Base-by-base conservation (phyloP, 257 asterid genomes). In the Rhazya stricta region DNA sequence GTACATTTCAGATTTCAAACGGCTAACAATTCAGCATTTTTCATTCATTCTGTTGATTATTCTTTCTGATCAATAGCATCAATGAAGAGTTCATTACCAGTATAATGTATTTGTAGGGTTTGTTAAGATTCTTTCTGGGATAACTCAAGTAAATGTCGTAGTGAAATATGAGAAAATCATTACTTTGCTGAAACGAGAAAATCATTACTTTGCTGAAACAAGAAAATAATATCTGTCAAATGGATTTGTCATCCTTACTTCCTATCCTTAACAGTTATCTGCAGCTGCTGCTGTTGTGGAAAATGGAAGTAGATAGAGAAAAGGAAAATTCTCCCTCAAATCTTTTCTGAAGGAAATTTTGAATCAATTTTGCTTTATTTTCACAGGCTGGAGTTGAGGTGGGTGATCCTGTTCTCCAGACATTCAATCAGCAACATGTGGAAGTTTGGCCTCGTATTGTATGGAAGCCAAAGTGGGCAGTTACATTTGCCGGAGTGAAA, bases 391-490 rank as follows among this genome's bases (percentile, higher is more conserved):
- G 98, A 77, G 93, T 91, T 83, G 85, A 88, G 81, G 79, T 95
- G 74, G 96, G 80, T 27, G 91, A 92, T 76, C 98, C 98, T 54
- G 75, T 83, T 76, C 83, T 80, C 57, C 82, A 78, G 30, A 85
- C 82, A 75, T 92, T 87, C 82, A 95, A 95, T 29, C 96, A 90
- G 56, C 99, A 95, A 73, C 94, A 91, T 80, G 98, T 95, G 74
- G 98, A 95, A 73, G 97, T 92, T 66, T 95, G 98, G 98, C 95
- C 99, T 66, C 92, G 93, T 56, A 84, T 95, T 65, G 89, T 79
- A 74, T 95, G 98, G 98, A 89, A 88, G 82, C 98, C 99, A 27
- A 89, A 89, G 71, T 95, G 98, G 99, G 99, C 96, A 53, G 87
- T 95, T 72, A 91, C 97, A 16, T 95, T 82, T 85, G 78, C 97